phyloP scores from a whole-genome alignment of 768 basidiomycete genomes.

The Xerocomellus chrysenteron region DNA sequence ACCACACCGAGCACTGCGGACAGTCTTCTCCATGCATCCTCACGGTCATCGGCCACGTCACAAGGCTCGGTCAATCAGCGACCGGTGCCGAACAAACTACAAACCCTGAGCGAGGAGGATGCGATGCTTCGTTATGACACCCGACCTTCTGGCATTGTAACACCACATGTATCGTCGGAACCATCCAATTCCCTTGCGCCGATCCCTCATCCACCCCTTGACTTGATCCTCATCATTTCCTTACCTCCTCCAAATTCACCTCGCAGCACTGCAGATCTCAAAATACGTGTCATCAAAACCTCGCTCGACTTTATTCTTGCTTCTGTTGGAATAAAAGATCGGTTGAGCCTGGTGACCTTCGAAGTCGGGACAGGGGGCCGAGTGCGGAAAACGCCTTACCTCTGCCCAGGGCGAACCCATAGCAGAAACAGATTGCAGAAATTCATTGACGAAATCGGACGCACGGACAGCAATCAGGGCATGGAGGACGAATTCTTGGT shows the following conservation, averaged over 20 bases:
- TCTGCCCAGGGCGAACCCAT: slow-evolving; percentile 65
- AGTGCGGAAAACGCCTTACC: slow-evolving; percentile 92
- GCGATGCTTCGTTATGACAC: slow-evolving; percentile 59
- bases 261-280: slow-evolving; percentile 80
- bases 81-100: slow-evolving; percentile 45
- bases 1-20: slow-evolving; percentile 60
- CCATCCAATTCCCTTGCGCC: slow-evolving; percentile 81
- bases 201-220: slow-evolving; percentile 82
- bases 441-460: slow-evolving; percentile 73
- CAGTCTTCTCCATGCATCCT: slow-evolving; percentile 65
- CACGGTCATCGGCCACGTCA: slow-evolving; percentile 73
- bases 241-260: slow-evolving; percentile 71
- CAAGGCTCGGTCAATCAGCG: slow-evolving; percentile 52
- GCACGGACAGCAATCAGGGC: slow-evolving; percentile 40
- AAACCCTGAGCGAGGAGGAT: slow-evolving; percentile 72
- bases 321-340: slow-evolving; percentile 72
- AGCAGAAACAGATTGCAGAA: slow-evolving; percentile 69
- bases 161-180: slow-evolving; percentile 70
- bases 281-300: slow-evolving; percentile 83
- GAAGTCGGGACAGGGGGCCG: slow-evolving; percentile 81
- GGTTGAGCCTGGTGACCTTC: slow-evolving; percentile 89
- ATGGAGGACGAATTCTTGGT: slow-evolving; percentile 67
- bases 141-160: slow-evolving; percentile 50
- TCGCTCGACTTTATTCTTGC: slow-evolving; percentile 86
- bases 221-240: slow-evolving; percentile 90